Base-by-base conservation (phyloP, 371 early-diverging fungal species). In the Chytridiales sp. region DNA sequence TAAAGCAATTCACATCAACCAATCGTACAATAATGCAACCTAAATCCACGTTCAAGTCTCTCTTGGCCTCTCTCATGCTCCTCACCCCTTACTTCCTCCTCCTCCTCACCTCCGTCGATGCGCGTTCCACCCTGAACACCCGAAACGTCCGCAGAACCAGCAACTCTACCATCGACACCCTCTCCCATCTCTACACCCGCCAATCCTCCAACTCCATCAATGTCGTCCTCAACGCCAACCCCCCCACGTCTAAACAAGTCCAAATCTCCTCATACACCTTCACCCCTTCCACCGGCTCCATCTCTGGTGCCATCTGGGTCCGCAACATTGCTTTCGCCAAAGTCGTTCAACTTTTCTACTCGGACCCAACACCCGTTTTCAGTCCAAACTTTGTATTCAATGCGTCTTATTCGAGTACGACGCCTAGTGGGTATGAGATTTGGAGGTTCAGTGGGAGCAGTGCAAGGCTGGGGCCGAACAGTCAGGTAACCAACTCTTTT, bases 221-320 rank as follows among this genome's bases (percentile, higher is more conserved):
- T n/a, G 22, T 30, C 9, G 49, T 48, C 49, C 15, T 48, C 49
- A 48, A 48, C 49, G 30, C 49, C 9, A 29, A 4, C 49, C 15
- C 11, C 9, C 49, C 49, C 15, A 29, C 49, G 9, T 27, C 49
- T 17, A 26, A 26, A 21, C 32, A 51, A 32, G 19, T 51, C 6
- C 15, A 26, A 19, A 32, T 51, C 8, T n/a, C 32, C 19, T 6
- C n/a, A n/a, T 51, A 36, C 31, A 21, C 17, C 5, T 31, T 36
- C 31, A 26, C 32, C 24, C 15, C 36, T 4, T 21, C 35, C 19
- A 15, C 52, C 19, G 38, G 38, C 6, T 17, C 52, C 6, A 19
- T 51, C 5, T 51, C 52, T 17, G 52, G 52, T 6, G 11, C 36
- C 19, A 31, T 51, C 38, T 51, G 52, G 55, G 43, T 54, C 36